A percentile compares a stretch with the other conserved stretches of the same genome.
These are phyloP conservation scores for Fusarium incarnatum DNA, from an alignment of 2,329 filamentous ascomycete species.

Conservation along the genomic window DNA sequence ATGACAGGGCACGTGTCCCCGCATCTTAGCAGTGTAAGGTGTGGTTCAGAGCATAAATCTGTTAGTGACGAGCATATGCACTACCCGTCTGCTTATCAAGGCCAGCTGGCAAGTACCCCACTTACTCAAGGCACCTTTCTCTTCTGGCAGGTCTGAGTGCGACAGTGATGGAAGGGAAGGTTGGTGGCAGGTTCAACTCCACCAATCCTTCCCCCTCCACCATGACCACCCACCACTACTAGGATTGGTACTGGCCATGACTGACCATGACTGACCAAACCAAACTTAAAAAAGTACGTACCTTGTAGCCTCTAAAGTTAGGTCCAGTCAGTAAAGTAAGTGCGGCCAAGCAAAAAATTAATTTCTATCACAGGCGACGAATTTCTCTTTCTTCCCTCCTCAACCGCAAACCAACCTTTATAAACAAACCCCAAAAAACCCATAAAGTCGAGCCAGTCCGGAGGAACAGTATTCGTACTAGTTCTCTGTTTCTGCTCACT, in stretches of 20 bases:
- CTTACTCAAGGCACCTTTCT: conserved; percentile 5
- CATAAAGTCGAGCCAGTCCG: conserved; percentile 62
- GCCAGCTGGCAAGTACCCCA: conserved; percentile 29
- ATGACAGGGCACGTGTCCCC: conserved; percentile 32
- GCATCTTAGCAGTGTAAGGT: conserved; percentile 17
- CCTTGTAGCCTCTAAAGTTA: conserved; percentile 30
- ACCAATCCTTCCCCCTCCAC: conserved; percentile 43
- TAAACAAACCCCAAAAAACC: conserved; percentile 56
- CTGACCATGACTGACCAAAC: neutral
- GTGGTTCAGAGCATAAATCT: neutral
- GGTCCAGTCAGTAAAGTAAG: conserved; percentile 28
- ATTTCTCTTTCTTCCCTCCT: conserved; percentile 57
- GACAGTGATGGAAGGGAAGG: conserved; percentile 1
- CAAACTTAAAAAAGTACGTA: conserved; percentile 32
- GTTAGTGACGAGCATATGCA: conserved; percentile 28
- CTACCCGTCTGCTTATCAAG: conserved; percentile 26
- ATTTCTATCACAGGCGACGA: conserved; percentile 47
- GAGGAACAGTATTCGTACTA: conserved; percentile 70
- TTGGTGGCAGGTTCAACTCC: conserved; percentile 42
- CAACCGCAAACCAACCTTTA: conserved; percentile 63
- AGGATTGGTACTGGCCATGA: neutral
- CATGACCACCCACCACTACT: conserved; percentile 15
- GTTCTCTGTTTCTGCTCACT: conserved; percentile 70
- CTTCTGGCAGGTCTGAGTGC: conserved; percentile 24
- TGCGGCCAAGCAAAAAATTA: conserved; percentile 51